Conservation (phyloP, 2,329 filamentous ascomycete genomes). For the Stachybotrys echinatus region DNA sequence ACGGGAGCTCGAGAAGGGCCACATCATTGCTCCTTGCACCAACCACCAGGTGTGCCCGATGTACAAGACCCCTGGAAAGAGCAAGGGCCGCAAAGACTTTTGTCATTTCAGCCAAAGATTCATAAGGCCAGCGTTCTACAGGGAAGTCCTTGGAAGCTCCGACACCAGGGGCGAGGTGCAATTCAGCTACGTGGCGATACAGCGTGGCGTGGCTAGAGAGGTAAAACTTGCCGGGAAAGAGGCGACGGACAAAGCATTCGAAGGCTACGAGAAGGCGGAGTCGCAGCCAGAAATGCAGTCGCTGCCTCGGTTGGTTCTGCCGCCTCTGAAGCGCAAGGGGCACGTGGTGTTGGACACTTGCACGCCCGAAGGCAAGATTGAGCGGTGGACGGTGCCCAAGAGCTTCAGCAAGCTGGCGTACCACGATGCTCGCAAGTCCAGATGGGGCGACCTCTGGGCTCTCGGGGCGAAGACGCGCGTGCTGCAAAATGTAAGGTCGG, state of each 20-base stretch:
- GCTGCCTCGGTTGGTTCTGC: constrained; percentile 72
- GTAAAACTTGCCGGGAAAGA: constrained; percentile 40
- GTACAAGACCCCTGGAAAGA: constrained; percentile 68
- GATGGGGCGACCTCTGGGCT: constrained; percentile 94
- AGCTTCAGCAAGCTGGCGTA: constrained; percentile 79
- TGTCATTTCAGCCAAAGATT: constrained; percentile 91
- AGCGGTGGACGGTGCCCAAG: constrained; percentile 89
- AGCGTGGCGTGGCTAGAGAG: constrained; percentile 56
- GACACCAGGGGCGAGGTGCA: constrained; percentile 86
- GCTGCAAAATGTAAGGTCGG: constrained; percentile 54
- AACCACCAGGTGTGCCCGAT: constrained; percentile 87
- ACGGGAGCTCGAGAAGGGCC: constrained; percentile 50
- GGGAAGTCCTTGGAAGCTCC: constrained; percentile 64
- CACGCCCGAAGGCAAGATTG: constrained; percentile 76
- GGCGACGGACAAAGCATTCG: constrained; percentile 63
- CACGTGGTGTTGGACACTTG: constrained; percentile 90
- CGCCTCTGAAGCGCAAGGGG: constrained; percentile 79
- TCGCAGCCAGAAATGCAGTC: constrained; percentile 52
- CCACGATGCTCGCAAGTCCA: constrained; percentile 83
- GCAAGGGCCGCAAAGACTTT: constrained; percentile 75
- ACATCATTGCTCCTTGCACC: constrained; percentile 74
- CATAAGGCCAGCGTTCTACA: constrained; percentile 76
- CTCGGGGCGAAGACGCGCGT: constrained; percentile 85
- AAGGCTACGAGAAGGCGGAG: constrained; percentile 57
- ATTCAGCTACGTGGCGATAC: constrained; percentile 84